Conservation (phyloP, 108 stramenopile species). For the Nitzschia sp. region DNA sequence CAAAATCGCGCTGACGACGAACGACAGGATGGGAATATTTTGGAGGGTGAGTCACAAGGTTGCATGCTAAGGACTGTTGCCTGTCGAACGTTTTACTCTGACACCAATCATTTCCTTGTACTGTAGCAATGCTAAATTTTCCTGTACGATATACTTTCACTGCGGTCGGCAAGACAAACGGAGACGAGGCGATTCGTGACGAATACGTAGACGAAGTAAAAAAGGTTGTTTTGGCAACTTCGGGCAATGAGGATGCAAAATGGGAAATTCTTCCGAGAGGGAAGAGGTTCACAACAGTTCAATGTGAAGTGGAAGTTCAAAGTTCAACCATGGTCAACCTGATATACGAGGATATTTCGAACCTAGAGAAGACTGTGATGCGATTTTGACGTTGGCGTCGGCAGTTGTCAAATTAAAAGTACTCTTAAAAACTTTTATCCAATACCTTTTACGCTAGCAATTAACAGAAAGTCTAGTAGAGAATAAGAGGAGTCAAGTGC, state of each 20-base stretch:
- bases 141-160: slow-evolving; percentile 64
- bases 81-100: no score
- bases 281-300: slow-evolving; percentile 62
- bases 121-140: slow-evolving; percentile 56
- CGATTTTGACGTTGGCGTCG: slow-evolving; percentile 42
- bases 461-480: no score
- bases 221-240: slow-evolving; percentile 32
- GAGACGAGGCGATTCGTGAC: slow-evolving; percentile 34
- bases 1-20: slow-evolving; percentile 56
- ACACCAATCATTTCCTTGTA: no score
- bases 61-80: background rate
- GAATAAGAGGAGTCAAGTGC: no score
- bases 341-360: slow-evolving; percentile 65
- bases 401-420: background rate
- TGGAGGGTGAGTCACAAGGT: slow-evolving; percentile 25
- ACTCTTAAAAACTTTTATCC: no score
- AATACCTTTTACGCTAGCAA: no score
- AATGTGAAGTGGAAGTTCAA: slow-evolving; percentile 56
- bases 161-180: slow-evolving; percentile 57
- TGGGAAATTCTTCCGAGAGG: slow-evolving; percentile 60
- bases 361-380: slow-evolving; percentile 70
- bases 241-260: slow-evolving; percentile 49
- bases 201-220: slow-evolving; percentile 59
- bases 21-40: slow-evolving; percentile 65
- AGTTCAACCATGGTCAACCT: slow-evolving; percentile 62